Percentiles rank a stretch among this genome's conserved stretches.
Conservation (phyloP, 805 yeast genomes). For the Jamesozyma gamospora region DNA sequence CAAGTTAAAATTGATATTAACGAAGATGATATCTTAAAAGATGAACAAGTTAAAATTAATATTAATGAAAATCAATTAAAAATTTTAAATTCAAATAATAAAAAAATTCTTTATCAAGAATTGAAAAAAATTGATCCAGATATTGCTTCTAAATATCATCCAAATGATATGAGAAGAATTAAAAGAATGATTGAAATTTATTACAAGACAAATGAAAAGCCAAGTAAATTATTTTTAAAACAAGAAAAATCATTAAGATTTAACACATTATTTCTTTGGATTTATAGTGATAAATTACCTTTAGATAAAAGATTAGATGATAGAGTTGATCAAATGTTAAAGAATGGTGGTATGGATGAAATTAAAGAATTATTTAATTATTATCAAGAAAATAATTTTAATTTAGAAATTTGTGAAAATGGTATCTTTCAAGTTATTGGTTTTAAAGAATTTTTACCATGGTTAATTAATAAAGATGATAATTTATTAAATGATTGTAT, state of each 20-base stretch:
- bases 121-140: slow-evolving; percentile 54
- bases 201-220: slow-evolving; percentile 50
- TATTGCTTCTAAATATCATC: slow-evolving; percentile 77
- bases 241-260: slow-evolving; percentile 53
- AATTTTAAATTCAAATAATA: slow-evolving; percentile 41
- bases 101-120: slow-evolving; percentile 30
- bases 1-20: slow-evolving; percentile 5
- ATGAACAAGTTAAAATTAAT: slow-evolving; percentile 1
- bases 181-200: slow-evolving; percentile 74
- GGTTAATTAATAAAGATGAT: slow-evolving; percentile 30
- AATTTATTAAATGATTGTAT: slow-evolving; percentile 36
- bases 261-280: slow-evolving; percentile 69
- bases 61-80: slow-evolving; percentile 28
- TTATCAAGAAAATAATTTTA: slow-evolving; percentile 27
- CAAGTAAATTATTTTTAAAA: slow-evolving; percentile 59
- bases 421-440: slow-evolving; percentile 96
- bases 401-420: slow-evolving; percentile 40
- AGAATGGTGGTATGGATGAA: slow-evolving; percentile 59
- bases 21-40: slow-evolving; percentile 1
- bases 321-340: slow-evolving; percentile 79
- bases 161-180: slow-evolving; percentile 74
- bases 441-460: slow-evolving; percentile 79
- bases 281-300: slow-evolving; percentile 52
- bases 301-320: slow-evolving; percentile 57
- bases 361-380: slow-evolving; percentile 46